phyloP scores from a whole-genome alignment of 495 filamentous ascomycete species.

The Penicillium lividum region DNA sequence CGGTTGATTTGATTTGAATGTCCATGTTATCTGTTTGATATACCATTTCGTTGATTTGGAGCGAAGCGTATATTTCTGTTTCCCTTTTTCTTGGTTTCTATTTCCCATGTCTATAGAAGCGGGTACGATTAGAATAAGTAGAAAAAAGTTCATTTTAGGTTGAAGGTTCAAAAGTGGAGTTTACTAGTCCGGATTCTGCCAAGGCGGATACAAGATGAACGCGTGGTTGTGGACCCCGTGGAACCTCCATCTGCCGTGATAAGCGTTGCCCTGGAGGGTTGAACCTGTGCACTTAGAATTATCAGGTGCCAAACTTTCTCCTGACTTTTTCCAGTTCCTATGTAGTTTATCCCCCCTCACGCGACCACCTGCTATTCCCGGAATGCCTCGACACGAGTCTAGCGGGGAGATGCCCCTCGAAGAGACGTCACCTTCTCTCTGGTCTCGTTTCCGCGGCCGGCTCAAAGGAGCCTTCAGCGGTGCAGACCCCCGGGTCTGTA shows the following conservation, averaged over 20 bases:
- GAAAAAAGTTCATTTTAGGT: background rate
- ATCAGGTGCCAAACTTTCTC: background rate
- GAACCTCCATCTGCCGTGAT: conserved; percentile 14
- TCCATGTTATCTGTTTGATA: conserved; percentile 24
- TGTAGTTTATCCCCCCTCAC: conserved; percentile 14
- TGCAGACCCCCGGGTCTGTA: conserved; percentile 69
- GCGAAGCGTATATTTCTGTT: conserved; percentile 14
- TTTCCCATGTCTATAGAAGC: background rate
- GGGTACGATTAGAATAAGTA: conserved; percentile 8
- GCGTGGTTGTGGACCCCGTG: conserved; percentile 16
- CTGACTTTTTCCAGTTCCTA: background rate
- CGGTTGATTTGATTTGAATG: conserved; percentile 14
- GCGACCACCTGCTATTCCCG: conserved; percentile 8
- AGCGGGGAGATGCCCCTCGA: conserved; percentile 58
- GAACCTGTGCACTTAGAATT: background rate
- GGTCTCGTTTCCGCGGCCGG: conserved; percentile 66
- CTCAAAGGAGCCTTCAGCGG: conserved; percentile 63
- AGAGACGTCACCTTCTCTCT: conserved; percentile 72
- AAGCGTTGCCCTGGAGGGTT: conserved; percentile 5
- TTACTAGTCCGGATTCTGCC: background rate
- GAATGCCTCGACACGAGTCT: conserved; percentile 17
- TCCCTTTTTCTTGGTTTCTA: background rate
- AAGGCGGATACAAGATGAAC: background rate
- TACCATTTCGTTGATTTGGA: conserved; percentile 18
- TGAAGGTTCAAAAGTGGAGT: background rate